Percentiles rank a stretch among this genome's conserved stretches.
phyloP scores from a whole-genome alignment of 148 eudicot genomes.

The Cornus suecica region DNA sequence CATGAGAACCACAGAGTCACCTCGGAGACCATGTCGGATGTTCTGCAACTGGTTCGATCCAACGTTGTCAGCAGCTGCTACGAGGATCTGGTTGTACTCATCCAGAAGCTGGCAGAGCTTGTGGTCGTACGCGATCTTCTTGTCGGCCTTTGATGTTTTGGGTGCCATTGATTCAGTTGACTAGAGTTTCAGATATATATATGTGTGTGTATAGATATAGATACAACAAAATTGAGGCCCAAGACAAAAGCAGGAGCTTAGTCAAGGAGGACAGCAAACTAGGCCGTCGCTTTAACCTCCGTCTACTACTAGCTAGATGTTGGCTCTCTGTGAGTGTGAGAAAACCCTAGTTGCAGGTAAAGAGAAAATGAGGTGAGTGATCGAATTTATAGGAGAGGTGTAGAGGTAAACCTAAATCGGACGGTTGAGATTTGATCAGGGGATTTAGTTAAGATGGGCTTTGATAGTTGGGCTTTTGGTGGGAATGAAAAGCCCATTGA shows the following conservation, averaged over 20 bases:
- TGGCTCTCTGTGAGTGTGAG: neutral
- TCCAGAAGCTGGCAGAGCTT: constrained; percentile 37
- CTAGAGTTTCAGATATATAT: neutral
- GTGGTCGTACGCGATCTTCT: constrained; percentile 34
- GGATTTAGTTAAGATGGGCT: neutral
- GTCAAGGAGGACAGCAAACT: constrained; percentile 38
- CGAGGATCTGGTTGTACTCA: constrained; percentile 35
- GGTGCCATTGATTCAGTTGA: constrained; percentile 19
- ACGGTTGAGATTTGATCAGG: neutral
- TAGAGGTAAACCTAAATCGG: neutral
- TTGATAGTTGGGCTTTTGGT: neutral
- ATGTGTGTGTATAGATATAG: neutral
- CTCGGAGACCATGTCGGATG: constrained; percentile 32
- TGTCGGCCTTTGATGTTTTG: constrained; percentile 30
- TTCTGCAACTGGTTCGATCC: constrained; percentile 43
- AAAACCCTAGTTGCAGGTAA: neutral
- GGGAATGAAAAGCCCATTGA: neutral
- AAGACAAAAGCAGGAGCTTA: constrained; percentile 29
- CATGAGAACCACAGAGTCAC: constrained; percentile 41
- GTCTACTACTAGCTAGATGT: neutral
- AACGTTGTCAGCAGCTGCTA: constrained; percentile 38
- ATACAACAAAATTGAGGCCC: constrained; percentile 30
- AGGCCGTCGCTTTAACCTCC: constrained; percentile 47
- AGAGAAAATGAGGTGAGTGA: neutral
- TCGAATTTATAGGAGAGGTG: neutral